Conservation (phyloP, 2,329 filamentous ascomycete genomes). For the Tolypocladium pustulatum region DNA sequence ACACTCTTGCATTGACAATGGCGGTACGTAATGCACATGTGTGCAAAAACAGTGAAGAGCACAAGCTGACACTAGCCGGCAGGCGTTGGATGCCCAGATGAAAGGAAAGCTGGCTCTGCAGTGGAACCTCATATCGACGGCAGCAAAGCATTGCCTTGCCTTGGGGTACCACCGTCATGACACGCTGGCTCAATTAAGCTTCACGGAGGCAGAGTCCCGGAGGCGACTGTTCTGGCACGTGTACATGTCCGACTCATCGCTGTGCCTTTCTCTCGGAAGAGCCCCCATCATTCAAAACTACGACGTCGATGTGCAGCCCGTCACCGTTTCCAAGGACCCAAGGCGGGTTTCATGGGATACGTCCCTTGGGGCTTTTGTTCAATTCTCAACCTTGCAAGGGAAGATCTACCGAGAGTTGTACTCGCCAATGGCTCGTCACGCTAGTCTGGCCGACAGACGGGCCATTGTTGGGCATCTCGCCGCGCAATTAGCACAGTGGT, state of each 20-base stretch:
- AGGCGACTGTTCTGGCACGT: conserved; percentile 10
- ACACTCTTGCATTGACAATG: not conserved
- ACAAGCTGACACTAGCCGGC: not conserved
- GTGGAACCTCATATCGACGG: conserved; percentile 7
- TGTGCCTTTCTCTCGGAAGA: conserved; percentile 8
- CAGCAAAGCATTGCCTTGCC: conserved; percentile 8
- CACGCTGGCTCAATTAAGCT: conserved; percentile 1
- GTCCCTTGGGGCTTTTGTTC: not conserved
- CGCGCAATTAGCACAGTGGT: conserved; percentile 5
- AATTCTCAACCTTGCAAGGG: conserved; percentile 2
- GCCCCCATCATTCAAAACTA: conserved; percentile 8
- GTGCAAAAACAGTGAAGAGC: not conserved
- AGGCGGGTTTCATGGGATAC: conserved; percentile 6
- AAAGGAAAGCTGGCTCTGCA: conserved; percentile 7
- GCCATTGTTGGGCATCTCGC: conserved; percentile 1
- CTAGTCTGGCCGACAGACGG: not conserved
- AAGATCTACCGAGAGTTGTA: conserved; percentile 7
- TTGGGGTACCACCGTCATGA: conserved; percentile 10
- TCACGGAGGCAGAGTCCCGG: conserved; percentile 3
- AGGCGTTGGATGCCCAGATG: conserved; percentile 8
- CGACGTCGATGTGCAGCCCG: conserved; percentile 7
- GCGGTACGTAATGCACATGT: not conserved
- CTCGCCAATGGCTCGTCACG: conserved; percentile 1
- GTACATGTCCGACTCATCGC: conserved; percentile 7
- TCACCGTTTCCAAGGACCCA: conserved; percentile 1